Evolutionary conservation across 2,329 filamentous ascomycete genomes (phyloP).

Genomic region (Podosphaera xanthii): DNA sequence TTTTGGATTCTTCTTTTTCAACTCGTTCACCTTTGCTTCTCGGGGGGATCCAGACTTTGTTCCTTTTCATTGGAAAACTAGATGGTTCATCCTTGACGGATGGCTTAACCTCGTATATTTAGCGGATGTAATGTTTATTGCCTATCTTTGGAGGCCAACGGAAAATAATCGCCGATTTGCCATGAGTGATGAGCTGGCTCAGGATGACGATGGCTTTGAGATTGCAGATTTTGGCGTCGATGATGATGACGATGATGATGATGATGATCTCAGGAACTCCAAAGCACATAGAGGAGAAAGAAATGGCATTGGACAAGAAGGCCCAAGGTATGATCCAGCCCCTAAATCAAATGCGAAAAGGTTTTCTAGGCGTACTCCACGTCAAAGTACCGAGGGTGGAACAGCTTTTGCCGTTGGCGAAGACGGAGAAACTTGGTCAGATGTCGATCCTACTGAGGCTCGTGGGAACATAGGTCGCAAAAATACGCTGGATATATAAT

Average conservation of each 20-base stretch:
- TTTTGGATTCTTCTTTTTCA: conserved; percentile 97
- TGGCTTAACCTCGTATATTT: conserved; percentile 96
- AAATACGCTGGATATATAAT: not conserved
- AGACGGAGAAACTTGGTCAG: conserved; percentile 58
- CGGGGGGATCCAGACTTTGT: conserved; percentile 71
- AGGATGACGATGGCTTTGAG: conserved; percentile 96
- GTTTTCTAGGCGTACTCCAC: conserved; percentile 19
- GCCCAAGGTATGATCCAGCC: conserved; percentile 17
- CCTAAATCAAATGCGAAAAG: conserved; percentile 6
- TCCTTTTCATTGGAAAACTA: conserved; percentile 86
- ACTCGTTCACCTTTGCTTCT: conserved; percentile 84
- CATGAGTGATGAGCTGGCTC: conserved; percentile 97
- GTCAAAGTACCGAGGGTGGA: conserved; percentile 58
- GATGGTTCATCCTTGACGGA: conserved; percentile 93
- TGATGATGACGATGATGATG: conserved; percentile 30
- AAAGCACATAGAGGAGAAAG: conserved; percentile 23
- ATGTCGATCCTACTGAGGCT: conserved; percentile 41
- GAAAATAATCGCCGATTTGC: conserved; percentile 93
- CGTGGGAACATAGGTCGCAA: conserved; percentile 27
- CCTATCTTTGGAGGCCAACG: conserved; percentile 90
- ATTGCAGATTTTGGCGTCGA: conserved; percentile 73
- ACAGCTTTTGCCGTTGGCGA: conserved; percentile 92
- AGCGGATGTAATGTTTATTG: conserved; percentile 75
- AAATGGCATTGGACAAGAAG: conserved; percentile 18
- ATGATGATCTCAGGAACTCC: conserved; percentile 26